Evolutionary conservation across 176 grass and related monocot species (phyloP).

Genomic region (Leersia perrieri): DNA sequence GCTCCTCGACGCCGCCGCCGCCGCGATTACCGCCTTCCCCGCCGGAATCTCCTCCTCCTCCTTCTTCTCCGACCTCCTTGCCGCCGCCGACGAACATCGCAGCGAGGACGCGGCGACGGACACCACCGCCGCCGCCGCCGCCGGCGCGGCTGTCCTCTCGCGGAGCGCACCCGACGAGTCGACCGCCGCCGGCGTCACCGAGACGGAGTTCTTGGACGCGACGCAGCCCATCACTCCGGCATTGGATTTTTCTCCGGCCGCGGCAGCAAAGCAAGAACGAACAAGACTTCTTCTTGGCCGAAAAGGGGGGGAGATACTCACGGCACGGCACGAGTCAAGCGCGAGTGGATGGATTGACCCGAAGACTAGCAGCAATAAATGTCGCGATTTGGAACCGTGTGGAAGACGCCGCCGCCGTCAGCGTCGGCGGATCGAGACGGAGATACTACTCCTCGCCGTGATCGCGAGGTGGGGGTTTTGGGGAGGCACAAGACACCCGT

Average conservation of each 20-base stretch:
- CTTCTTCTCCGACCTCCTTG: slow-evolving; percentile 46
- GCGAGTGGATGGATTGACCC: slow-evolving; percentile 38
- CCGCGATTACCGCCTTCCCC: slow-evolving; percentile 27
- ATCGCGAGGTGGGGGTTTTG: slow-evolving; percentile 18
- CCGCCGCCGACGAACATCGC: slow-evolving; percentile 25
- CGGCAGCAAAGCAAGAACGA: too few species aligned
- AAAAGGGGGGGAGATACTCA: too few species aligned
- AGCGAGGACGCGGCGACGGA: slow-evolving; percentile 14
- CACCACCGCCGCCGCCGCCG: background rate
- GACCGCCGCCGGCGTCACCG: slow-evolving; percentile 58
- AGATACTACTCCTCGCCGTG: slow-evolving; percentile 3
- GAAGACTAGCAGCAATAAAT: slow-evolving; percentile 40
- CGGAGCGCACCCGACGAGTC: slow-evolving; percentile 48
- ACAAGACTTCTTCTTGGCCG: too few species aligned
- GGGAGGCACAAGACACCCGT: slow-evolving; percentile 23
- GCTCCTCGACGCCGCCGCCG: slow-evolving; percentile 34
- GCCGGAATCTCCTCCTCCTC: slow-evolving; percentile 30
- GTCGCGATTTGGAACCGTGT: slow-evolving; percentile 10
- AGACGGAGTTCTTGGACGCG: slow-evolving; percentile 75
- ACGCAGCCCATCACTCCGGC: slow-evolving; percentile 77
- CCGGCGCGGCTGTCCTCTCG: slow-evolving; percentile 2
- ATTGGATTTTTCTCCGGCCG: too few species aligned
- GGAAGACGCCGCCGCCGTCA: background rate
- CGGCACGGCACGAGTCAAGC: slow-evolving; percentile 26
- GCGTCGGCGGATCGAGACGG: slow-evolving; percentile 11